Base-by-base conservation (phyloP, 306 rosid species). In the Senna tora region DNA sequence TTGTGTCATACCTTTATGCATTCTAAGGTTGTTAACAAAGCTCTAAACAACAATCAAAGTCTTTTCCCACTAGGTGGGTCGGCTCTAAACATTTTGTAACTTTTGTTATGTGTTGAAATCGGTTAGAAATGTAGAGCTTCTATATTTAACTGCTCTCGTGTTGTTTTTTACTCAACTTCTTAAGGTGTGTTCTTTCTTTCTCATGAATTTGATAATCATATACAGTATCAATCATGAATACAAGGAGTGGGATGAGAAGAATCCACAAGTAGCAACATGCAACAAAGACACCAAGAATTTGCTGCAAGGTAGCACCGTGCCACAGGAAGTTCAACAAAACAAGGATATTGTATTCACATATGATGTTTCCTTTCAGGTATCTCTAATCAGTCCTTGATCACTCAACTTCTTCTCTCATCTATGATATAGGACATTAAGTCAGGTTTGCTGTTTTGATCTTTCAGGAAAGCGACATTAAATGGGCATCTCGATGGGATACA, bases 401-500 rank as follows among this genome's bases (percentile, higher is more conserved):
- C 19, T 45, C 17, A 7, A 59, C 17, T 56, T 47, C 5, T 65
- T 36, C 69, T 54, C 74, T 53, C 16, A 32, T 76, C 46, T 66
- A 0, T 71, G 55, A 2, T 70, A 8, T 47, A 60, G 64, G 33
- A 36, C 25, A 52, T 54, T 78, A 74, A 66, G 42, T 65, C 54
- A 25, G 51, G 77, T 45, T 66, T 79, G 17, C 45, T 47, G 51
- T 38, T 42, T 38, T 42, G 33, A 41, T 30, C 67, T 72, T 51
- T 33, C 79, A 95, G 99, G 92, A 91, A 80, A 95, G 97, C 79
- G 96, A 88, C 13, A 86, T 95, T 80, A 95, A 91, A 77, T 95
- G 99, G 99, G 99, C 99, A 42, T 95, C 99, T 52, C 97, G 99
- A 15, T 95, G 99, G 99, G 99, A 95, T 73, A 95, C 99, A 50